Conservation (phyloP, 345 rosid genomes). For the Aquilaria sinensis region DNA sequence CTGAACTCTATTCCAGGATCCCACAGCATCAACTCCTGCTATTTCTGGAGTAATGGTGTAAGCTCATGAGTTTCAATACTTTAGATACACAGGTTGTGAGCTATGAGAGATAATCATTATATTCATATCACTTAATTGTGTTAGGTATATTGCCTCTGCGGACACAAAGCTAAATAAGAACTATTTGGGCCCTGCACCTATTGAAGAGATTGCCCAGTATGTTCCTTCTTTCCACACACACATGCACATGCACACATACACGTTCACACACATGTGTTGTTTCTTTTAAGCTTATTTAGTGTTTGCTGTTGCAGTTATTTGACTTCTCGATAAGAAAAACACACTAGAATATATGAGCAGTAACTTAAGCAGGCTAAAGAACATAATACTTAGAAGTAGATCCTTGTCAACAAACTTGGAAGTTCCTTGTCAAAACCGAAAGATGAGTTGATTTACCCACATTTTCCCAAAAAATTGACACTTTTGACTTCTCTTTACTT, state of each 20-base stretch:
- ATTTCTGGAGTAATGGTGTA: slow-evolving; percentile 77
- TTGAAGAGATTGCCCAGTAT: slow-evolving; percentile 78
- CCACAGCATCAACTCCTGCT: slow-evolving; percentile 56
- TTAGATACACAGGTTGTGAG: too few relatives aligned
- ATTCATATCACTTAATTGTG: background rate
- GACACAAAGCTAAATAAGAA: slow-evolving; percentile 66
- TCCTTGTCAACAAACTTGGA: too few relatives aligned
- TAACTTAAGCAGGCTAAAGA: too few relatives aligned
- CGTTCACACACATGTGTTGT: background rate
- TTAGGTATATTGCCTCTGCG: slow-evolving; percentile 74
- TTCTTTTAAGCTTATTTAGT: background rate
- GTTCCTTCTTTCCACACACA: slow-evolving; percentile 8
- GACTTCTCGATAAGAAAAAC: too few relatives aligned
- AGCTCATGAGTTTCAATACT: slow-evolving; percentile 19
- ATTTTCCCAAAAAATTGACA: too few relatives aligned
- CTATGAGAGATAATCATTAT: background rate
- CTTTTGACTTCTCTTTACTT: too few relatives aligned
- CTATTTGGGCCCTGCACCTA: slow-evolving; percentile 78
- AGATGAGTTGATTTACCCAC: too few relatives aligned
- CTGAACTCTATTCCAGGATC: slow-evolving; percentile 45
- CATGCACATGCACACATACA: background rate
- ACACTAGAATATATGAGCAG: too few relatives aligned
- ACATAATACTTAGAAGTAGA: too few relatives aligned
- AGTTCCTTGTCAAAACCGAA: too few relatives aligned
- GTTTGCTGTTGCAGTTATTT: background rate